Evolutionary conservation across 2,329 filamentous ascomycete genomes (phyloP), one percentile per base, ranked within the genome.

Genomic region (Ascochyta lentis): DNA sequence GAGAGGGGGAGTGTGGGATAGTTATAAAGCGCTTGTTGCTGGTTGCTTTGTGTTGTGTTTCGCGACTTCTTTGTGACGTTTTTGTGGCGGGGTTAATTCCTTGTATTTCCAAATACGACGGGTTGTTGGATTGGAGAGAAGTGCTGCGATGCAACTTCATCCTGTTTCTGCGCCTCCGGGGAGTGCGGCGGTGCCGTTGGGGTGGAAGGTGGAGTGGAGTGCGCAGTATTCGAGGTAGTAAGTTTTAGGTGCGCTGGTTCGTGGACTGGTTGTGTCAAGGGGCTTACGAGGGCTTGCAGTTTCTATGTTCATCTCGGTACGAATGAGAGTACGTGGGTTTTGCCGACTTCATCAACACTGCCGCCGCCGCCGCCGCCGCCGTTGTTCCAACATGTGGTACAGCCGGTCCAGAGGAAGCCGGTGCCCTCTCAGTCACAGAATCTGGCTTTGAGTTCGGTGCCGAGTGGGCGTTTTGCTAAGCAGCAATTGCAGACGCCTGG

Each of bases 131-230:
- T 19, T 19, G 3, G 19, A 19, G 19, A 19, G 3, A 19, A 19
- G 19, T 19, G 19, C 3, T 19, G 19, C 19, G 19, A 19, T 19
- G 19, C 19, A 19, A 1, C 19, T 19, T 3, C 1, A 19, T 19
- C 19, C 19, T 3, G 3, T 19, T 19, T 19, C 19, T 19, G 19
- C 19, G 3, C 19, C 19, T 19, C 19, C 2, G 3, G 33, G 43
- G 7, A 38, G 16, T 24, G 16, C 19, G 9, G 13, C 24, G 3
- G 9, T 48, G 10, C 56, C 50, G 4, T 12, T 1, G 26, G 50
- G 50, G 1, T 58, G 56, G 56, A 58, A 37, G 24, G 56, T 47
- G 0, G 50, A 54, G 27, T 58, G 56, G 56, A 58, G 56, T n/a
- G 38, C 39, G 15, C 39, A 58, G n/a, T 51, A 54, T 47, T 15